These are phyloP conservation scores for Brasilioporus rufonigricans DNA, from an alignment of 768 basidiomycete species.

Conservation along the genomic window DNA sequence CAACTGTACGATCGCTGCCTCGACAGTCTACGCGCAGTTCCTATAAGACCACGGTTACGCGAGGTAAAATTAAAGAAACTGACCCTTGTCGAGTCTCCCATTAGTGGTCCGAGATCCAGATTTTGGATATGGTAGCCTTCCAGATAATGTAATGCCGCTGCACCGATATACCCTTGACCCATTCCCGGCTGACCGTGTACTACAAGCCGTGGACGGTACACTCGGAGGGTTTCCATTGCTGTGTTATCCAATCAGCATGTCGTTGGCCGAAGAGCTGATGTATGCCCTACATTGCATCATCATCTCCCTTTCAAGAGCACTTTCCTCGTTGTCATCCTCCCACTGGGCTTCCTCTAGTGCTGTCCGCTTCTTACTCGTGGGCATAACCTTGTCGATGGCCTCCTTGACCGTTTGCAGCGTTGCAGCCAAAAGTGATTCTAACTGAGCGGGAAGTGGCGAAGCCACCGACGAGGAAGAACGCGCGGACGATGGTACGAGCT, in stretches of 20 bases:
- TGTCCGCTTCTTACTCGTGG: slow-evolving; percentile 73
- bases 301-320: slow-evolving; percentile 86
- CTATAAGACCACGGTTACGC: background rate
- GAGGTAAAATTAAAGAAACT: slow-evolving; percentile 27
- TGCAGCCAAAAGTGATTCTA: slow-evolving; percentile 71
- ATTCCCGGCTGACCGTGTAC: slow-evolving; percentile 81
- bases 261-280: background rate
- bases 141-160: slow-evolving; percentile 88
- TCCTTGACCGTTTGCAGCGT: slow-evolving; percentile 69
- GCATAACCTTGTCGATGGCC: slow-evolving; percentile 72
- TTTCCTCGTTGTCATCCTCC: slow-evolving; percentile 78
- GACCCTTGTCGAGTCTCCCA: slow-evolving; percentile 88
- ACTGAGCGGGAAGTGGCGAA: slow-evolving; percentile 78
- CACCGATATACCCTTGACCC: slow-evolving; percentile 89
- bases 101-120: slow-evolving; percentile 83
- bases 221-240: slow-evolving; percentile 91
- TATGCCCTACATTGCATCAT: slow-evolving; percentile 71
- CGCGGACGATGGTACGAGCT: slow-evolving; percentile 92
- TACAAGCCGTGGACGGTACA: slow-evolving; percentile 86
- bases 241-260: slow-evolving; percentile 6
- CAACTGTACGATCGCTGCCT: slow-evolving; percentile 91
- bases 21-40: slow-evolving; percentile 58
- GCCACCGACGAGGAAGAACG: slow-evolving; percentile 87
- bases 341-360: slow-evolving; percentile 95
- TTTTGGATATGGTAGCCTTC: slow-evolving; percentile 97